A percentile compares a stretch with the other conserved stretches of the same genome.
Evolutionary conservation across 768 basidiomycete species (phyloP).

Genomic region (Psilocybe tampanensis): DNA sequence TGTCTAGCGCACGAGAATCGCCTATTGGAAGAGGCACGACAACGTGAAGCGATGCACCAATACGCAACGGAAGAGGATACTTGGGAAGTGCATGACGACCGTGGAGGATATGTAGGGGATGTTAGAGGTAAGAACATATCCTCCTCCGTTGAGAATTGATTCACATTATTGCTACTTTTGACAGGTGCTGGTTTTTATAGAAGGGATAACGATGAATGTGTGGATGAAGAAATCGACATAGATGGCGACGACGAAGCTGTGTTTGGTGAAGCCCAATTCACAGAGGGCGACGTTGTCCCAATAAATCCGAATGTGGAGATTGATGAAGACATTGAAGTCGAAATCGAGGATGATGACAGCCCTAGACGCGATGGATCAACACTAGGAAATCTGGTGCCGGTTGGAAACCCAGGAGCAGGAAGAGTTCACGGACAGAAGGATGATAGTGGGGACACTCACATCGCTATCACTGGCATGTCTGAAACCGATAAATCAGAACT

Average conservation of each 20-base stretch:
- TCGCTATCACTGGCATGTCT: slow-evolving; percentile 41
- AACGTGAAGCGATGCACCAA: slow-evolving; percentile 33
- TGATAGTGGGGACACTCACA: slow-evolving; percentile 26
- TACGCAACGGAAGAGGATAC: slow-evolving; percentile 29
- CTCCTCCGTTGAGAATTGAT: slow-evolving; percentile 3
- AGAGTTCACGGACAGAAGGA: slow-evolving; percentile 14
- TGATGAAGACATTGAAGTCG: slow-evolving; percentile 43
- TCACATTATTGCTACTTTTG: not conserved
- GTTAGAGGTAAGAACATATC: slow-evolving; percentile 41
- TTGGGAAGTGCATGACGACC: slow-evolving; percentile 34
- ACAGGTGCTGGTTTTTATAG: slow-evolving; percentile 75
- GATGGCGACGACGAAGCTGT: slow-evolving; percentile 73
- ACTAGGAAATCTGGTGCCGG: slow-evolving; percentile 55
- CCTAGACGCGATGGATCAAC: slow-evolving; percentile 36
- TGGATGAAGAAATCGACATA: slow-evolving; percentile 81
- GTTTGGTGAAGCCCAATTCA: slow-evolving; percentile 77
- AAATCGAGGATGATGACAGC: slow-evolving; percentile 41
- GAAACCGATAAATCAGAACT: slow-evolving; percentile 50
- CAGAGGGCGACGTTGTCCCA: slow-evolving; percentile 67
- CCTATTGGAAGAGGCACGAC: slow-evolving; percentile 44
- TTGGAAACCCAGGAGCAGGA: slow-evolving; percentile 42
- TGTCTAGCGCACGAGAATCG: slow-evolving; percentile 64
- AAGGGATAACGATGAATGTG: slow-evolving; percentile 59
- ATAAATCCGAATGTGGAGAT: slow-evolving; percentile 25
- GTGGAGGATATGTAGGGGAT: slow-evolving; percentile 46